Evolutionary conservation across 371 early-diverging fungal genomes (phyloP).

Genomic region (Spiromyces aspiralis): DNA sequence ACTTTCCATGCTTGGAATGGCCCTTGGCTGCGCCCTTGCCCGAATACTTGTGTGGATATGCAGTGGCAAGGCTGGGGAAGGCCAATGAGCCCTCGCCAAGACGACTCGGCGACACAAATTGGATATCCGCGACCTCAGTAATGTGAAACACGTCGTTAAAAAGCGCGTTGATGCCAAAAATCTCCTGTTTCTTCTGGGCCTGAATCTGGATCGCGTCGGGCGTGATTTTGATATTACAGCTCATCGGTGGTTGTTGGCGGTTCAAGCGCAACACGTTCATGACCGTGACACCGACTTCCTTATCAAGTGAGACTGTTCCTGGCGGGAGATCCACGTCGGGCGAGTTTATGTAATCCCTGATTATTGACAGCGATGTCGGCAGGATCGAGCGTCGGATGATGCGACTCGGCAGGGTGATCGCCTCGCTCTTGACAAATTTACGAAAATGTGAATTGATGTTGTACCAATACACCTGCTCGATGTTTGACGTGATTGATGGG

Average conservation of each 20-base stretch:
- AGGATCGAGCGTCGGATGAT: slow-evolving; percentile 45
- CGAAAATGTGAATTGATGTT: slow-evolving; percentile 66
- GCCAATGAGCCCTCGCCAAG: slow-evolving; percentile 11
- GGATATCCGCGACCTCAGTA: slow-evolving; percentile 67
- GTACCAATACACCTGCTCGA: slow-evolving; percentile 37
- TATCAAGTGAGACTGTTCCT: slow-evolving; percentile 47
- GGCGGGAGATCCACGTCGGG: slow-evolving; percentile 59
- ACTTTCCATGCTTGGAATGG: background rate
- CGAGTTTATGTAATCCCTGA: slow-evolving; percentile 50
- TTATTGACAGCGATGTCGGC: slow-evolving; percentile 43
- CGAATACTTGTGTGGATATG: background rate
- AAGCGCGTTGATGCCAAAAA: slow-evolving; percentile 50
- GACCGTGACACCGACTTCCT: slow-evolving; percentile 36
- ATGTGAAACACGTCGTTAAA: slow-evolving; percentile 79
- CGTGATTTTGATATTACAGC: slow-evolving; percentile 67
- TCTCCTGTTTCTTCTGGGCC: slow-evolving; percentile 30
- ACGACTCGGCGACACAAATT: slow-evolving; percentile 25
- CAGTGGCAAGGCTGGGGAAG: background rate
- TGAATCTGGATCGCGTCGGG: slow-evolving; percentile 65
- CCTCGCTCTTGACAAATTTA: slow-evolving; percentile 44
- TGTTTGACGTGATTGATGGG: slow-evolving; percentile 27
- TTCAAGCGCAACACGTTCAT: slow-evolving; percentile 44
- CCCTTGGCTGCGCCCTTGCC: background rate
- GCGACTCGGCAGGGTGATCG: slow-evolving; percentile 39
- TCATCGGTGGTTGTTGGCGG: slow-evolving; percentile 43